These are phyloP conservation scores for Ceratocystis cubensis DNA, from an alignment of 2,329 filamentous ascomycete species.

Conservation along the genomic window DNA sequence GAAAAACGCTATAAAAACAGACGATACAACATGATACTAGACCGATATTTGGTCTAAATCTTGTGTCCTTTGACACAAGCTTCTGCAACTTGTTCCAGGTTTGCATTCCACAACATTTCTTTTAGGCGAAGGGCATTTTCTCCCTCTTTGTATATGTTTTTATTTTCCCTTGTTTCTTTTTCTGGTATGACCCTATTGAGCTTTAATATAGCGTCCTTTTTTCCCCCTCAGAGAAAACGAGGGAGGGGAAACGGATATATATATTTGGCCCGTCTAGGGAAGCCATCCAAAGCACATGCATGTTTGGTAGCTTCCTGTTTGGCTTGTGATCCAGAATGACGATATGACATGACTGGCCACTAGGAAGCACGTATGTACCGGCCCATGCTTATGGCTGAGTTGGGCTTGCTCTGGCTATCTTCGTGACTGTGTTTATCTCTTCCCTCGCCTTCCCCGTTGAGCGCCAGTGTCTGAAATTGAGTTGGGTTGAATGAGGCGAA, in stretches of 20 bases:
- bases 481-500: background rate
- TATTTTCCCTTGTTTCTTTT: background rate
- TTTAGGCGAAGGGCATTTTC: background rate
- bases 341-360: background rate
- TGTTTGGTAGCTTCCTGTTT: background rate
- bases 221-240: background rate
- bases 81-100: slow-evolving; percentile 9
- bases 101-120: slow-evolving; percentile 4
- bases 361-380: background rate
- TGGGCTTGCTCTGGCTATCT: background rate
- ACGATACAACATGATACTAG: slow-evolving; percentile 7
- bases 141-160: background rate
- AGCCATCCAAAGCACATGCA: background rate
- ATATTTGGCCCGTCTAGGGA: background rate
- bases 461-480: background rate
- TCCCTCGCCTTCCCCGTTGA: background rate
- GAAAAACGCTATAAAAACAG: background rate
- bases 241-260: background rate
- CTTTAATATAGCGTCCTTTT: background rate
- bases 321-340: background rate
- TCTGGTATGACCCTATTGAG: background rate
- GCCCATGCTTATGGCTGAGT: background rate
- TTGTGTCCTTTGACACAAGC: slow-evolving; percentile 1
- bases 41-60: background rate
- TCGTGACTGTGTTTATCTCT: background rate